Percentiles rank a stretch among this genome's conserved stretches.
Evolutionary conservation across 495 filamentous ascomycete genomes (phyloP).

Genomic region (Gamarada debralockiae): DNA sequence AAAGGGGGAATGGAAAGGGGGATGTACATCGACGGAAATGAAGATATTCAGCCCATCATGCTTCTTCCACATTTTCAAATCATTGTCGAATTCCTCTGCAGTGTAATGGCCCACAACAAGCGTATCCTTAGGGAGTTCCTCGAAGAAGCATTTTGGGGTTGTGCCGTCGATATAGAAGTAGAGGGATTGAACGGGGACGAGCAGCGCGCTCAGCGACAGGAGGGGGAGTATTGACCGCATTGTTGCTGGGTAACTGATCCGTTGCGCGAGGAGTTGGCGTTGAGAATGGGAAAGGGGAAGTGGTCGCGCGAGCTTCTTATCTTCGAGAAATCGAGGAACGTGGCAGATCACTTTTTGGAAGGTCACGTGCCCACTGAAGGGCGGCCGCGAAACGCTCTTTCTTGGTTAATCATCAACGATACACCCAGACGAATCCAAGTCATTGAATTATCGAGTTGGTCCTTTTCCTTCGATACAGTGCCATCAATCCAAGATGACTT

Average conservation of each 20-base stretch:
- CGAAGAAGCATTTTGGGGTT: constrained; percentile 87
- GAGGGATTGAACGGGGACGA: constrained; percentile 68
- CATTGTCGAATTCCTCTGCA: constrained; percentile 73
- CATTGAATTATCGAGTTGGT: neutral
- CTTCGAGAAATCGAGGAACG: neutral
- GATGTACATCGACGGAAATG: constrained; percentile 77
- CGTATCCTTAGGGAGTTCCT: constrained; percentile 97
- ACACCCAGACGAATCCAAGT: too few relatives aligned
- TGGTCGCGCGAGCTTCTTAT: constrained; percentile 15
- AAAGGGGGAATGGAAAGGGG: constrained; percentile 9
- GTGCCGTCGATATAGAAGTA: constrained; percentile 95
- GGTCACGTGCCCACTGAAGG: neutral
- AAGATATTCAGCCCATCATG: constrained; percentile 74
- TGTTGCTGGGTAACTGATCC: constrained; percentile 13
- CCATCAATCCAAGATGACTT: constrained; percentile 53
- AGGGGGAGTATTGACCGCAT: constrained; percentile 50
- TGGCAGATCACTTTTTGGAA: neutral
- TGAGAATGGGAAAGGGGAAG: constrained; percentile 5
- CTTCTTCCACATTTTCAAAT: constrained; percentile 57
- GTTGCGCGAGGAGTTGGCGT: constrained; percentile 1
- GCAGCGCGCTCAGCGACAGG: constrained; percentile 41
- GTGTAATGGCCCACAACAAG: constrained; percentile 89
- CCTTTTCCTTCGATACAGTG: neutral
- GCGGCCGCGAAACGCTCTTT: neutral
- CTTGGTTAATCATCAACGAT: too few relatives aligned